Evolutionary conservation across 768 basidiomycete genomes (phyloP).

Genomic region (Galerina marginata): DNA sequence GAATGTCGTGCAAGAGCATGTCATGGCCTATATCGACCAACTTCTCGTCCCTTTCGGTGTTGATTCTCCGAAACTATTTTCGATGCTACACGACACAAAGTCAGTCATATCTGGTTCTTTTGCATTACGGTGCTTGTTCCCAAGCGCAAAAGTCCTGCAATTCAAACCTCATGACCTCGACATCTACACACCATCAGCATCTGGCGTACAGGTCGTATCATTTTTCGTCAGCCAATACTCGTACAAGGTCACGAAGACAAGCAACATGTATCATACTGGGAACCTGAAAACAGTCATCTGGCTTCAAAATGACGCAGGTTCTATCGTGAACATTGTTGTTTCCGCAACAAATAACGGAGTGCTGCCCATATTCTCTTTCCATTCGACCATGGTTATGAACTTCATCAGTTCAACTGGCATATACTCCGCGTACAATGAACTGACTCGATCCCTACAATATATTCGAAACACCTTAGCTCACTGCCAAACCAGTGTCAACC

Average conservation of each 20-base stretch:
- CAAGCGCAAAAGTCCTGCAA: background rate
- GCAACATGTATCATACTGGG: background rate
- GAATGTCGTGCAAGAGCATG: background rate
- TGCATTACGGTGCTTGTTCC: background rate
- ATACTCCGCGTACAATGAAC: background rate
- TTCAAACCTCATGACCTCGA: background rate
- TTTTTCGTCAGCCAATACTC: background rate
- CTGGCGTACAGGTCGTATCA: background rate
- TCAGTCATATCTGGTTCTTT: background rate
- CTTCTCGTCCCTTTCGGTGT: background rate
- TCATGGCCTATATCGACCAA: background rate
- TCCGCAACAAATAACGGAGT: background rate
- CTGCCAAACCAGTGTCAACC: too few relatives aligned
- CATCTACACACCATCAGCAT: background rate
- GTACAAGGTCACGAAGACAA: background rate
- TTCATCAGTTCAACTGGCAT: too few relatives aligned
- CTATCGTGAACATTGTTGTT: background rate
- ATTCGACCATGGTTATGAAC: constrained; percentile 1
- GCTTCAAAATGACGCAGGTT: background rate
- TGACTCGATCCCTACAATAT: background rate
- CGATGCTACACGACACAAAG: background rate
- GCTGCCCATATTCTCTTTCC: background rate
- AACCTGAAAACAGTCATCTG: background rate
- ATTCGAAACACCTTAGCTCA: too few relatives aligned
- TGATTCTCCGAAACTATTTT: background rate